Evolutionary conservation across 202 grass and related monocot species (phyloP), one percentile per base, ranked within the genome.

Genomic region (Zizania palustris): DNA sequence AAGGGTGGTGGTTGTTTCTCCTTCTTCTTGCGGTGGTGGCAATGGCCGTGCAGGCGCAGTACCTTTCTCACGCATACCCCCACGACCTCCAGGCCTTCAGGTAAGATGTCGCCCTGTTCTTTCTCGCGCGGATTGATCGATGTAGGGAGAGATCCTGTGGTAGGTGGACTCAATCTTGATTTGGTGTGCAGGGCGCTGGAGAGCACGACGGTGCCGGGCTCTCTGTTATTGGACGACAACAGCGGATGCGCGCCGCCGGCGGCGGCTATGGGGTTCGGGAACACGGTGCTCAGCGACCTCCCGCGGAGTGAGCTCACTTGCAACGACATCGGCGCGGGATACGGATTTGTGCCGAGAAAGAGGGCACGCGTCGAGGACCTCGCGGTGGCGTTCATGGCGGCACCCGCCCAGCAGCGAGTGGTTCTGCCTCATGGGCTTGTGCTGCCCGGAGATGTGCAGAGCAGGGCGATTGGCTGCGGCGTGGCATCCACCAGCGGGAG

Each of bases 41-140:
- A 16, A 90, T 93, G 91, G 87, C 91, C 19, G 79, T 93, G 61
- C 82, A 90, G 72, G 87, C 91, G 45, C 85, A 69, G 61, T 50
- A 64, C 59, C 72, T 72, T 43, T 66, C 76, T 39, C 82, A 80
- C 16, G 61, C 75, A 38, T 77, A 78, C 51, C 71, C 78, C 14
- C 65, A 85, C 35, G 65, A 88, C 40, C 12, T 83, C 68, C 22
- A 67, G 34, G 55, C 71, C 9, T 71, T 78, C 41, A 20, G 65
- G 55, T 41, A 48, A 3, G 16, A 28, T 28, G 28, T 28, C 2
- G 28, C 2, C 28, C 28, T 28, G 28, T 28, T 3, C 4, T 10
- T 39, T 16, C 3, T 36, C 49, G 12, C 6, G 1, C 28, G 28
- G 28, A 28, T 28, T 28, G 28, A 28, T 28, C 2, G n/a, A n/a